These are phyloP conservation scores for Tolypocladium paradoxum DNA, from an alignment of 2,329 filamentous ascomycete species.

Conservation along the genomic window DNA sequence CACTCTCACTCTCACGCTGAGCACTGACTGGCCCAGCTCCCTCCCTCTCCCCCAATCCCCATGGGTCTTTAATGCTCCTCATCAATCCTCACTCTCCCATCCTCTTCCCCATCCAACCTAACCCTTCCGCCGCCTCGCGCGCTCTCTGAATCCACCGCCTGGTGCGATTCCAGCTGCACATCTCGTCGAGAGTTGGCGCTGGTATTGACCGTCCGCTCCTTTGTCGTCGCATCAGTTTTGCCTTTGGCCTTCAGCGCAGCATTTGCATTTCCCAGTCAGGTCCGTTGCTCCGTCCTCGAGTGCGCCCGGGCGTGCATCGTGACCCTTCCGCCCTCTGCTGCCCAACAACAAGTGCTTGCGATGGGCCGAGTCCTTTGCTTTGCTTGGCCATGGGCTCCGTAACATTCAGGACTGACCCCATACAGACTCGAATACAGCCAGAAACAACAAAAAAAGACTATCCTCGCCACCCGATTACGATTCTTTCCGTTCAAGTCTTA, in stretches of 20 bases:
- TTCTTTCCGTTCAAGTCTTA: neutral
- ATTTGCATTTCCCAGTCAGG: conserved; percentile 11
- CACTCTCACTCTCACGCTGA: neutral
- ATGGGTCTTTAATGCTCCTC: conserved; percentile 6
- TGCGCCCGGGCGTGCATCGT: conserved; percentile 1
- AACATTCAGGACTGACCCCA: neutral
- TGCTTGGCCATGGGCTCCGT: neutral
- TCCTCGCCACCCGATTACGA: neutral
- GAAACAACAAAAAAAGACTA: neutral
- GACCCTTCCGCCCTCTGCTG: neutral
- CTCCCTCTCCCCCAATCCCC: conserved; percentile 3
- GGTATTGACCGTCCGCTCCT: conserved; percentile 53
- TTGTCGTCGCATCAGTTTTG: conserved; percentile 20
- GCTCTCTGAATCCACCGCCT: conserved; percentile 15
- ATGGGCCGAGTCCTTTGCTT: neutral
- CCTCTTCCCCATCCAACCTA: conserved; percentile 4
- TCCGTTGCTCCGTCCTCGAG: conserved; percentile 8
- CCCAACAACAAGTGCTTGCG: neutral
- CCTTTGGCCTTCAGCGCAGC: conserved; percentile 14
- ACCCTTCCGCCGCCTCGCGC: conserved; percentile 3
- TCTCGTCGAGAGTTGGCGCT: conserved; percentile 39
- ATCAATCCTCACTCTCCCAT: conserved; percentile 2
- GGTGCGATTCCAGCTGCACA: conserved; percentile 47
- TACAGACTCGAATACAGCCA: neutral
- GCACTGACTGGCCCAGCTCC: neutral